A percentile compares a stretch with the other conserved stretches of the same genome.
These are phyloP conservation scores for Cytospora leucostoma DNA, from an alignment of 2,329 filamentous ascomycete genomes.

Conservation along the genomic window DNA sequence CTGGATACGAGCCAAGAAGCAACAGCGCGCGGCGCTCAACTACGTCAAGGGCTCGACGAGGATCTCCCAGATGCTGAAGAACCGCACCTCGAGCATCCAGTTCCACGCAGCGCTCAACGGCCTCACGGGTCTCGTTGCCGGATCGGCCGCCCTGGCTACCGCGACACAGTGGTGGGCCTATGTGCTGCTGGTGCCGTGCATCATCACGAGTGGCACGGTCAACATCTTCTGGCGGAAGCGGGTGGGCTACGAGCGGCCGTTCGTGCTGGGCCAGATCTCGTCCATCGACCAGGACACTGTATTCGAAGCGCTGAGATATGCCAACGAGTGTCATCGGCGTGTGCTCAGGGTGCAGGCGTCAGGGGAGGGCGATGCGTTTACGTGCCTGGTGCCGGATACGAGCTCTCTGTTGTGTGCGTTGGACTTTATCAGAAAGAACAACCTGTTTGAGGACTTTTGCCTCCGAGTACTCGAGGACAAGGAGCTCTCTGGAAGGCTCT, in stretches of 20 bases:
- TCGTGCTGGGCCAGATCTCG: conserved; percentile 30
- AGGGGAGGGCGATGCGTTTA: conserved; percentile 21
- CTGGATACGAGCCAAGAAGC: conserved; percentile 42
- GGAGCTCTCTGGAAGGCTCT: conserved; percentile 15
- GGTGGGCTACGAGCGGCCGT: conserved; percentile 48
- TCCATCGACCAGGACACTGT: conserved; percentile 30
- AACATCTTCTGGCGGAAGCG: conserved; percentile 51
- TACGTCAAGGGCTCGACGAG: conserved; percentile 33
- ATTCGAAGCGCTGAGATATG: conserved; percentile 34
- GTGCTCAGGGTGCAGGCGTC: conserved; percentile 16
- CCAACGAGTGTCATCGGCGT: conserved; percentile 26
- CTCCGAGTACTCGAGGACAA: conserved; percentile 16
- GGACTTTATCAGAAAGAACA: conserved; percentile 30
- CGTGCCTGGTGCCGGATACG: conserved; percentile 26
- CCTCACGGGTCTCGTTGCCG: conserved; percentile 48
- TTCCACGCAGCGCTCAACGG: conserved; percentile 49
- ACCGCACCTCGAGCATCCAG: conserved; percentile 44
- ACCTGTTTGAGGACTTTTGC: conserved; percentile 34
- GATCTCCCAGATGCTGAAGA: conserved; percentile 37
- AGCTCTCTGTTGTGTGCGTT: conserved; percentile 30
- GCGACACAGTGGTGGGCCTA: conserved; percentile 56
- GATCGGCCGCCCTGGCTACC: conserved; percentile 52
- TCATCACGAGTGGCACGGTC: conserved; percentile 46
- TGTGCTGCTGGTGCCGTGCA: conserved; percentile 52
- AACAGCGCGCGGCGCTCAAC: conserved; percentile 35